Evolutionary conservation across 768 basidiomycete genomes (phyloP), one percentile per base, ranked within the genome.

Genomic region (Phallus indusiatus): DNA sequence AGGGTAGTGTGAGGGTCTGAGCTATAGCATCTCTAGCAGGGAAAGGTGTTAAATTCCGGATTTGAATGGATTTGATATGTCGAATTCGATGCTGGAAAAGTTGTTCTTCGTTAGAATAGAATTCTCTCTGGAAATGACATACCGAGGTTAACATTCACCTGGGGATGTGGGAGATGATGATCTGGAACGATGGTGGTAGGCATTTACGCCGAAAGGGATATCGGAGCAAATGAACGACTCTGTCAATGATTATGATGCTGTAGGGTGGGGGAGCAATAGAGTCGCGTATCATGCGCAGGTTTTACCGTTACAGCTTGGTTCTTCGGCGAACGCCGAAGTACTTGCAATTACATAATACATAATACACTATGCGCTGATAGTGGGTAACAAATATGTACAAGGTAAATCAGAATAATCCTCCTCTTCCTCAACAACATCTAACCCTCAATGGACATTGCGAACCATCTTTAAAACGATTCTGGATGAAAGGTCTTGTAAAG

Each of bases 21-120:
- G 89, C 83, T 62, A 89, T 77, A 6, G 84, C 78, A 69, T 92
- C 89, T 36, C 90, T 83, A 55, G 81, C 81, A 35, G 89, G 89
- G 68, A 89, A 91, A 1, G 87, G 88, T n/a, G 90, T 87, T 37
- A 92, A 74, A 68, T 92, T 92, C 62, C 83, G 81, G 64, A 92
- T 76, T 72, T 90, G 86, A 53, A 92, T 74, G 47, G 81, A 76
- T 59, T 80, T 77, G 60, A 91, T 77, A 72, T 91, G 87, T 64
- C 88, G 81, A 62, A 89, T 75, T 47, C 86, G 84, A 66, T 81
- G 81, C 81, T 88, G 36, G 3, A 33, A 34, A 18, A 17, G 47
- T 35, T 28, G 7, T 9, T 16, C 24, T n/a, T 46, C 28, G 24
- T 56, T 12, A 50, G 22, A 36, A 24, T 47, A 42, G 36, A 50